Evolutionary conservation across 2,329 filamentous ascomycete species (phyloP).

Genomic region (Aschersonia sp.): DNA sequence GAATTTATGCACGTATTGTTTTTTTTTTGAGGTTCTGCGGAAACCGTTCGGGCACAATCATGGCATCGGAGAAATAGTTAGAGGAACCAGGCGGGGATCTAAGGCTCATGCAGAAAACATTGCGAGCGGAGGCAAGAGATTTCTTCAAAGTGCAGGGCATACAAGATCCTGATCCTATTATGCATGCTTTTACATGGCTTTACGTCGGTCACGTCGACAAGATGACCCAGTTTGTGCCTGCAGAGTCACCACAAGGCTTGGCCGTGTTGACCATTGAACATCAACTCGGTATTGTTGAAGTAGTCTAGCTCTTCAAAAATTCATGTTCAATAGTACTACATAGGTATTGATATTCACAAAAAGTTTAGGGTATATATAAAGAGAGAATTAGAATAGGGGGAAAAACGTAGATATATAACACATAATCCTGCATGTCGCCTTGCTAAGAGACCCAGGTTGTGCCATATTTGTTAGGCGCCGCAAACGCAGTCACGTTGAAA

Average conservation of each 20-base stretch:
- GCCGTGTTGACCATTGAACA: conserved; percentile 9
- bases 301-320: neutral
- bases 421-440: neutral
- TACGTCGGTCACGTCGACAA: conserved; percentile 11
- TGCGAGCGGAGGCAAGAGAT: conserved; percentile 6
- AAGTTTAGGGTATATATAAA: neutral
- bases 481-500: conserved; percentile 12
- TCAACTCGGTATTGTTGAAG: conserved; percentile 7
- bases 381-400: no score
- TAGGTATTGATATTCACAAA: neutral
- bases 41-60: conserved; percentile 14
- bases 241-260: conserved; percentile 11
- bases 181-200: conserved; percentile 14
- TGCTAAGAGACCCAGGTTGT: neutral
- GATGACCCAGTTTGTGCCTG: conserved; percentile 13
- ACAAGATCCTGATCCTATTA: conserved; percentile 17
- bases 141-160: conserved; percentile 17
- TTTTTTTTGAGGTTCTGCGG: conserved; percentile 16
- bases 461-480: neutral
- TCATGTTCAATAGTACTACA: neutral
- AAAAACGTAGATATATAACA: neutral
- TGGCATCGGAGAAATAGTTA: conserved; percentile 6
- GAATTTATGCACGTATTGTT: conserved; percentile 14
- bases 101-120: neutral
- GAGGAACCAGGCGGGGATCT: neutral